Evolutionary conservation across 2,329 filamentous ascomycete species (phyloP).

Genomic region (Verticillium klebahnii): DNA sequence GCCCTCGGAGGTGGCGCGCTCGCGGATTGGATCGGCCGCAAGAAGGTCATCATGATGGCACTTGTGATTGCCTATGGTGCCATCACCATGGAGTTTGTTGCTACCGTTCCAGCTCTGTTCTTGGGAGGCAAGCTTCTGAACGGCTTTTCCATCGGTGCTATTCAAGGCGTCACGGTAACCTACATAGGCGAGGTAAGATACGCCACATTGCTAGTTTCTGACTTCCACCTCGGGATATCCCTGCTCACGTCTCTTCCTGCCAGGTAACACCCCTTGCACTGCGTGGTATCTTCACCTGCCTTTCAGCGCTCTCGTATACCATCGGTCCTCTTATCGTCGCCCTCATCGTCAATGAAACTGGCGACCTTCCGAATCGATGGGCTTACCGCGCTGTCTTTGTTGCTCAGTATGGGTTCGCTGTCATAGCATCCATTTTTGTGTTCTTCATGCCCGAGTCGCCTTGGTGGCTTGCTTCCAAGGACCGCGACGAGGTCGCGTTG

Average conservation of each 20-base stretch:
- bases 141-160: constrained; percentile 28
- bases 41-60: constrained; percentile 24
- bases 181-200: constrained; percentile 25
- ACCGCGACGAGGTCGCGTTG: constrained; percentile 26
- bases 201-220: constrained; percentile 8
- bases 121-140: constrained; percentile 38
- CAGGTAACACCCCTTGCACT: constrained; percentile 22
- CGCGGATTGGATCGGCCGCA: constrained; percentile 28
- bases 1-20: constrained; percentile 23
- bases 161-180: constrained; percentile 20
- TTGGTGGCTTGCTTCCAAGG: constrained; percentile 33
- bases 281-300: constrained; percentile 22
- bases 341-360: constrained; percentile 26
- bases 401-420: constrained; percentile 27
- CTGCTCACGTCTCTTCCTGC: constrained; percentile 14
- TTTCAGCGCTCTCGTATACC: constrained; percentile 22
- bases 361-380: constrained; percentile 21
- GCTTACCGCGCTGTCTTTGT: constrained; percentile 28
- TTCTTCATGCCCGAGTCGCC: constrained; percentile 38
- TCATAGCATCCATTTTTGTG: constrained; percentile 22
- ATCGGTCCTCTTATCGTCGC: constrained; percentile 25
- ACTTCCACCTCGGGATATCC: constrained; percentile 11
- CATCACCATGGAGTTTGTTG: constrained; percentile 34
- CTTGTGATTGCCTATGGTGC: constrained; percentile 30
- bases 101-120: constrained; percentile 33